Percentiles rank a stretch among this genome's conserved stretches.
Evolutionary conservation across 1,284 basidiomycete species (phyloP).

Genomic region (Leccinum fuscescens): DNA sequence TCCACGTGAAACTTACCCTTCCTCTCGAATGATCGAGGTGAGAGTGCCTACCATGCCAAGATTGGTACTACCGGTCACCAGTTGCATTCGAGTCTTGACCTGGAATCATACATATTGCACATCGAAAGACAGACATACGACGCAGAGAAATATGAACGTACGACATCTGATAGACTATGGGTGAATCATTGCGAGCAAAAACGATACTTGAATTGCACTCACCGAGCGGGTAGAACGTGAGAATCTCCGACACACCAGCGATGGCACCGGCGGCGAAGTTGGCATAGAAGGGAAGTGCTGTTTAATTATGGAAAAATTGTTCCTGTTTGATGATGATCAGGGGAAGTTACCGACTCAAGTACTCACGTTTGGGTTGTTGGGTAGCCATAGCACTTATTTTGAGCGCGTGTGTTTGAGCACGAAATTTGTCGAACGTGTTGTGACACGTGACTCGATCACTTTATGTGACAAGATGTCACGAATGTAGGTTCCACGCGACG

Average conservation of each 20-base stretch:
- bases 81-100: slow-evolving; percentile 98
- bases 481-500: slow-evolving; percentile 26
- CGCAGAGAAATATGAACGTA: slow-evolving; percentile 32
- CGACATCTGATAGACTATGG: slow-evolving; percentile 46
- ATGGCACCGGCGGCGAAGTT: slow-evolving; percentile 91
- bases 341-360: slow-evolving; percentile 27
- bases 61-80: slow-evolving; percentile 78
- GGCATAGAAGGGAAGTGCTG: slow-evolving; percentile 82
- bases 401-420: neutral
- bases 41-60: slow-evolving; percentile 84
- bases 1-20: slow-evolving; percentile 62
- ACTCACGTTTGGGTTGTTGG: slow-evolving; percentile 44
- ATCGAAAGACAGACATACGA: slow-evolving; percentile 17
- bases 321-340: slow-evolving; percentile 9
- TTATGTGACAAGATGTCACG: slow-evolving; percentile 15
- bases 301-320: slow-evolving; percentile 10
- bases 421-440: neutral
- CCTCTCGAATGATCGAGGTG: slow-evolving; percentile 72
- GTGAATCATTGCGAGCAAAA: slow-evolving; percentile 8
- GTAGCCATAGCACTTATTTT: slow-evolving; percentile 31
- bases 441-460: slow-evolving; percentile 23
- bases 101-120: slow-evolving; percentile 31
- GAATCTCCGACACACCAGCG: slow-evolving; percentile 85
- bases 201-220: slow-evolving; percentile 38
- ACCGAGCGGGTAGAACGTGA: slow-evolving; percentile 93